Evolutionary conservation across 2,329 filamentous ascomycete genomes (phyloP).

Genomic region (Arachnopeziza araneosa): DNA sequence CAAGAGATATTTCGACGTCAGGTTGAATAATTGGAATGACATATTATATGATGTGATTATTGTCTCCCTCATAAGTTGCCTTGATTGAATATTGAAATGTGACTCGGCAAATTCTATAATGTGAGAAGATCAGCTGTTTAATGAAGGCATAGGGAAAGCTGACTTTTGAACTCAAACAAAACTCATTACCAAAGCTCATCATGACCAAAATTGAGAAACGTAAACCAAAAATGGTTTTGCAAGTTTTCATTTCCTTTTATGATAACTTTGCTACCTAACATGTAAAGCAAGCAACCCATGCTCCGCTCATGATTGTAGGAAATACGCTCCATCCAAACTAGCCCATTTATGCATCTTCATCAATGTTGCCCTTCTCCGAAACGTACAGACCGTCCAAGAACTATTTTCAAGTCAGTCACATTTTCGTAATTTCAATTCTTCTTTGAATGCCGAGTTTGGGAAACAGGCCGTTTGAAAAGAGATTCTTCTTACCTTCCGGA

Average conservation of each 20-base stretch:
- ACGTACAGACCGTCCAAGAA: slow-evolving; percentile 99
- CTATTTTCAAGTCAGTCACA: slow-evolving; percentile 38
- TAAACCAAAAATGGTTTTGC: slow-evolving; percentile 13
- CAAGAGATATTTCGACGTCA: not conserved
- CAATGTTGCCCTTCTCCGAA: slow-evolving; percentile 95
- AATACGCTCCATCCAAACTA: slow-evolving; percentile 11
- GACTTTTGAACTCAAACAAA: no score
- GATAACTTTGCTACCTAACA: slow-evolving; percentile 30
- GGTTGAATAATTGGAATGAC: not conserved
- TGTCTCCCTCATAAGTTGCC: no score
- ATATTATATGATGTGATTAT: not conserved
- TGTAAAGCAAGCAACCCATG: slow-evolving; percentile 29
- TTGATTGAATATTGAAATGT: no score
- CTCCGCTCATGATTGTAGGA: slow-evolving; percentile 24
- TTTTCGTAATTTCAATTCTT: not conserved
- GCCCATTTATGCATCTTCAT: slow-evolving; percentile 46
- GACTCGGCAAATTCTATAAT: no score
- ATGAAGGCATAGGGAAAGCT: no score
- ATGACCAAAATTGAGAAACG: not conserved
- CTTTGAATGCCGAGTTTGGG: not conserved
- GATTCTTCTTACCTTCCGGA: slow-evolving; percentile 72
- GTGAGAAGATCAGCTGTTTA: no score
- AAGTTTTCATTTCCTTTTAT: slow-evolving; percentile 27
- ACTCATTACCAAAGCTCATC: no score
- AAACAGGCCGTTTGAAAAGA: not conserved